phyloP scores from a whole-genome alignment of 1,284 basidiomycete species.

The Apiotrichum brassicae region DNA sequence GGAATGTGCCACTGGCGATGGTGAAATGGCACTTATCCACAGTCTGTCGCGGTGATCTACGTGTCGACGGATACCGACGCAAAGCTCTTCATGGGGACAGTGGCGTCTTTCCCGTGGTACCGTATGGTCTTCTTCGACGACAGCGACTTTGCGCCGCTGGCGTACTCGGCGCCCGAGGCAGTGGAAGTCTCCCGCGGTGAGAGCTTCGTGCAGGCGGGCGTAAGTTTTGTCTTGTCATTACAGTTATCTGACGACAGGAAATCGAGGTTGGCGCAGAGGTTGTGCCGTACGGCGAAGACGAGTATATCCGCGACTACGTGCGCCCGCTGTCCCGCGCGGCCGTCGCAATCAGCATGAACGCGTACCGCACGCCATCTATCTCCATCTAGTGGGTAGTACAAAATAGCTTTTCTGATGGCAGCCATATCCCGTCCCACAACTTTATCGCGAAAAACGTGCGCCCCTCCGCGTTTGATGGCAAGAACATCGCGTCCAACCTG shows the following conservation, averaged over 20 bases:
- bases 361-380: constrained; percentile 42
- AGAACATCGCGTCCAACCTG: constrained; percentile 31
- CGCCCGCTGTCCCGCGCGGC: constrained; percentile 46
- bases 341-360: constrained; percentile 35
- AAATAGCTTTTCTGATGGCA: no score
- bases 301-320: constrained; percentile 43
- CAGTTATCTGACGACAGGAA: constrained; percentile 23
- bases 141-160: constrained; percentile 45
- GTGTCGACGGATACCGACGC: constrained; percentile 43
- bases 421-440: constrained; percentile 38
- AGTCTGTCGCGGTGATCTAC: constrained; percentile 40
- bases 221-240: constrained; percentile 15
- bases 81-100: constrained; percentile 20
- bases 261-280: constrained; percentile 39
- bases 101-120: constrained; percentile 41
- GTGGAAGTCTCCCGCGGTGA: constrained; percentile 45
- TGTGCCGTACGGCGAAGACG: constrained; percentile 37
- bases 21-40: not conserved
- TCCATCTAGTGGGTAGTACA: constrained; percentile 46
- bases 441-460: constrained; percentile 39
- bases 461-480: constrained; percentile 23
- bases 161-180: constrained; percentile 28
- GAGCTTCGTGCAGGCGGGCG: constrained; percentile 46
- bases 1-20: no score
- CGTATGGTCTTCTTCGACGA: constrained; percentile 46